phyloP scores from a whole-genome alignment of 495 filamentous ascomycete genomes.

The Tuber umbilicatum region DNA sequence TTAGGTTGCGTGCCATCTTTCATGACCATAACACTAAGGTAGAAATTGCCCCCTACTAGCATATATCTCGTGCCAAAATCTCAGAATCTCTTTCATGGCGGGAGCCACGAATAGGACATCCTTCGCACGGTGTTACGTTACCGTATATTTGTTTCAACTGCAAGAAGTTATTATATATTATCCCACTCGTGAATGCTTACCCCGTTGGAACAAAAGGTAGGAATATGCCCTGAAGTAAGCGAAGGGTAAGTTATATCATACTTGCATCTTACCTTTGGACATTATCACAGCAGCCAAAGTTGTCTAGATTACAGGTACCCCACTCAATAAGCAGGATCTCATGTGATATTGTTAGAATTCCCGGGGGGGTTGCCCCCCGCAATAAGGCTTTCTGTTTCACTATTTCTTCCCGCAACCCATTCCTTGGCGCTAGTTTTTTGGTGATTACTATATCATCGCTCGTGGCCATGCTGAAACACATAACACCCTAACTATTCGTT shows the following conservation, averaged over 20 bases:
- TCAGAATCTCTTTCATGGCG: neutral
- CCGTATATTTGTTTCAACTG: neutral
- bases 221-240: neutral
- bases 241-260: neutral
- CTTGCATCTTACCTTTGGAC: neutral
- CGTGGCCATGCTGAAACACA: neutral
- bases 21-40: too few relatives aligned
- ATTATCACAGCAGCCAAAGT: neutral
- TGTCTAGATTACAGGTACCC: neutral
- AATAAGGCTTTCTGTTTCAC: neutral
- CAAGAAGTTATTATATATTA: neutral
- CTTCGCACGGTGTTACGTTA: neutral
- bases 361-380: neutral
- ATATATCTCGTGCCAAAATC: neutral
- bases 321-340: neutral
- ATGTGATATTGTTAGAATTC: neutral
- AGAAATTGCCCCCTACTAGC: too few relatives aligned
- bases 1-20: too few relatives aligned
- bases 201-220: neutral
- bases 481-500: neutral
- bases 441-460: neutral
- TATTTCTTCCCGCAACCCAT: neutral
- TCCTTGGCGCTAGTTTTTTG: too few relatives aligned
- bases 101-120: neutral
- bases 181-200: neutral